Evolutionary conservation across 2,329 filamentous ascomycete genomes (phyloP).

Genomic region (Colletotrichum salicis): DNA sequence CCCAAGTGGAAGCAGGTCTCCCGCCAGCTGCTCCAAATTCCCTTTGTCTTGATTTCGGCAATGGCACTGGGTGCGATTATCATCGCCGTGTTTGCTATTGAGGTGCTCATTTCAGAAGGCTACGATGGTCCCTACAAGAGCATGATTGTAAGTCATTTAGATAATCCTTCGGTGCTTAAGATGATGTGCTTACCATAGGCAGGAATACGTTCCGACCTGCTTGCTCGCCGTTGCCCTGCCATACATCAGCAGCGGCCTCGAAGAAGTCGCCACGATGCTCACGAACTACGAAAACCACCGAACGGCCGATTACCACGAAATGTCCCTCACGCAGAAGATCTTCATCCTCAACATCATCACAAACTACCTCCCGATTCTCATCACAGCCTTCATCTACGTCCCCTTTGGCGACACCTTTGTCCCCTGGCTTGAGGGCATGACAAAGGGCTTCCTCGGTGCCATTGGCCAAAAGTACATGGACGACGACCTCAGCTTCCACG

Average conservation of each 20-base stretch:
- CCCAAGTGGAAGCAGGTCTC: slow-evolving; percentile 71
- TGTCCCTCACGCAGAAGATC: slow-evolving; percentile 77
- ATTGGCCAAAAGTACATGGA: slow-evolving; percentile 60
- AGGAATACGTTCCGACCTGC: slow-evolving; percentile 79
- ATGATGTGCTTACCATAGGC: background rate
- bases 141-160: slow-evolving; percentile 62
- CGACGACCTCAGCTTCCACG: slow-evolving; percentile 64
- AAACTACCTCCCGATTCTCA: slow-evolving; percentile 78
- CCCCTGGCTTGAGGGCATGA: slow-evolving; percentile 72
- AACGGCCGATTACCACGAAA: slow-evolving; percentile 74
- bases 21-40: slow-evolving; percentile 75
- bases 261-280: slow-evolving; percentile 69
- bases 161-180: slow-evolving; percentile 14
- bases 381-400: slow-evolving; percentile 84
- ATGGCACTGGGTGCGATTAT: slow-evolving; percentile 73
- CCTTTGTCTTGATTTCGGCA: slow-evolving; percentile 71
- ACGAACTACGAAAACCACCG: slow-evolving; percentile 82
- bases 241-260: slow-evolving; percentile 71
- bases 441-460: slow-evolving; percentile 56
- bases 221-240: slow-evolving; percentile 75
- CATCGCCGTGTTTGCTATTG: slow-evolving; percentile 75
- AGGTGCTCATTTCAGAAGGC: slow-evolving; percentile 79
- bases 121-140: slow-evolving; percentile 77
- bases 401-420: slow-evolving; percentile 76
- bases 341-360: slow-evolving; percentile 85